Base-by-base conservation (phyloP, 768 basidiomycete species). In the Phlebiopsis gigantea region DNA sequence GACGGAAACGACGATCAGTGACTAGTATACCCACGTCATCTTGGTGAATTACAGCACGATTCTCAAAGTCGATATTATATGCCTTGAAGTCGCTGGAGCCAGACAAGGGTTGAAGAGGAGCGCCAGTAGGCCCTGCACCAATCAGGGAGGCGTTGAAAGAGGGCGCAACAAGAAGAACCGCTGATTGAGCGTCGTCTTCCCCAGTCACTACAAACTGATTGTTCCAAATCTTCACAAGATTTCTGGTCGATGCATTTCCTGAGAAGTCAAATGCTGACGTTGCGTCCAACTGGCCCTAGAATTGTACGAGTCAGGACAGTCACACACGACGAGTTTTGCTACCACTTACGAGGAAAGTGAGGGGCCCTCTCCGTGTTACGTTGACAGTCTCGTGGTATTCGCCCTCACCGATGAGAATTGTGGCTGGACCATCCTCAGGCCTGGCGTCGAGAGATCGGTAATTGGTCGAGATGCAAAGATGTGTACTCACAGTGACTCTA, bases 31-130 rank as follows among this genome's bases (percentile, higher is more conserved):
- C 17, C 8, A 48, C 46, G 19, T 47, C 52, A 47, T 19, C 26
- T 19, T 14, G n/a, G 50, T 5, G 4, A 46, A 63, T 55, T 24
- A 85, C 84, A n/a, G 84, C 84, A 58, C 79, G 73, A 60, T 87
- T 88, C 54, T 83, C 75, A 56, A 85, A 82, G 64, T 86, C 78
- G 57, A 87, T 79, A 60, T 87, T 86, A 59, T 87, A 85, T 8
- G 77, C 80, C 61, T 73, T 83, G 70, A 87, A 86, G 61, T 88
- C 78, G 22, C 65, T 58, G 57, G 72, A 82, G 0, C 85, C 85
- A 52, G 81, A 82, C 10, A 71, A 64, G 4, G 75, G 73, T 59
- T 82, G 76, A 1, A 73, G 66, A 17, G 77, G 82, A 0, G 82
- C 83, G 1, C 83, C 83, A 6, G 76, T 79, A 1, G 82, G 76